phyloP scores from a whole-genome alignment of 164 flowering plant genomes.

The Vitis labrusca region DNA sequence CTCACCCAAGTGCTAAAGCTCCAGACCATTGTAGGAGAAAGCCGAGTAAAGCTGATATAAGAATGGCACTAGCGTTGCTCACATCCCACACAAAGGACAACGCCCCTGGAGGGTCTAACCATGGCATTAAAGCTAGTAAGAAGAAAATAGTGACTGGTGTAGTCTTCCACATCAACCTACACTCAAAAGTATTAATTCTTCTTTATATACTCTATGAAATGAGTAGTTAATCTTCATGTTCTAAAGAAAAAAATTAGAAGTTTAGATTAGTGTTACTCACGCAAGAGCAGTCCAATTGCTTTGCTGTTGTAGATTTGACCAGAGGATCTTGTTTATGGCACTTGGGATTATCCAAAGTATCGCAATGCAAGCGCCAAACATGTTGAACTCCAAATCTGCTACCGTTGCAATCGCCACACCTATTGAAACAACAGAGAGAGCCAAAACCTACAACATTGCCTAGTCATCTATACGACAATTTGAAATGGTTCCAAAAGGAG shows the following conservation, averaged over 20 bases:
- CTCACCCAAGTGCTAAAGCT: slow-evolving; percentile 88
- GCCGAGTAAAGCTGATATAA: slow-evolving; percentile 68
- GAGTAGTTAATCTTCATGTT: not conserved
- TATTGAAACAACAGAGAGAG: slow-evolving; percentile 56
- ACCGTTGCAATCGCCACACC: slow-evolving; percentile 93
- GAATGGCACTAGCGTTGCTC: slow-evolving; percentile 47
- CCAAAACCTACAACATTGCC: slow-evolving; percentile 51
- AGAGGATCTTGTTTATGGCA: slow-evolving; percentile 74
- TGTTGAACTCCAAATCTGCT: slow-evolving; percentile 73
- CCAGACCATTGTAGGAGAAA: slow-evolving; percentile 93
- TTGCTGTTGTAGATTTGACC: slow-evolving; percentile 83
- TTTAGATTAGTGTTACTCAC: slow-evolving; percentile 33
- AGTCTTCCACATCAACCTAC: slow-evolving; percentile 96
- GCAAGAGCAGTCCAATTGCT: slow-evolving; percentile 85
- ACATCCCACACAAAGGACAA: slow-evolving; percentile 65
- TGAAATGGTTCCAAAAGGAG: not conserved
- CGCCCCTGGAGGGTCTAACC: slow-evolving; percentile 85
- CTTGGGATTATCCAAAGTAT: slow-evolving; percentile 82
- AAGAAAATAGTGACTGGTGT: slow-evolving; percentile 78
- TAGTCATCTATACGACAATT: too few relatives aligned
- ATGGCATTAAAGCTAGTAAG: slow-evolving; percentile 76
- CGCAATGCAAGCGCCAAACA: slow-evolving; percentile 73
- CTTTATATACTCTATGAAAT: not conserved
- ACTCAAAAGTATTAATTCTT: not conserved
- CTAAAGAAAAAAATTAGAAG: not conserved